These are phyloP conservation scores for Chalaropsis ovoidea DNA, from an alignment of 2,329 filamentous ascomycete genomes.

Conservation along the genomic window DNA sequence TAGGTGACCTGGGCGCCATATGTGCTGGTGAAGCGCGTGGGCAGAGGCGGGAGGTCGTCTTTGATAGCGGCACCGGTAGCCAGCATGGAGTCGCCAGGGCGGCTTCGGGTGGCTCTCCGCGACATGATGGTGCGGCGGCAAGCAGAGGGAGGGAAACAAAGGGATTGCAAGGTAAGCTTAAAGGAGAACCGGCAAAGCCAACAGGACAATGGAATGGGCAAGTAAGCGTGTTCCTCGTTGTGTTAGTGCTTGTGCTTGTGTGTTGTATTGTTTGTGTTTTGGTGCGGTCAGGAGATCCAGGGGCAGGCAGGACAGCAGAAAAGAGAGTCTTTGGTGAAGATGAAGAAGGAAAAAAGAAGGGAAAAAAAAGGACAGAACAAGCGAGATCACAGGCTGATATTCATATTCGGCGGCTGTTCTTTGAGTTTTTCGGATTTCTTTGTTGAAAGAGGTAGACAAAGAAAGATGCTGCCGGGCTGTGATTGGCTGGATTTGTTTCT, in stretches of 20 bases:
- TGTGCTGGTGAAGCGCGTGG: constrained; percentile 27
- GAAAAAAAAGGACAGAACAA: neutral
- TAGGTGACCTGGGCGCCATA: constrained; percentile 28
- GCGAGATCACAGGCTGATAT: neutral
- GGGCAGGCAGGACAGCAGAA: neutral
- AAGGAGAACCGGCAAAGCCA: neutral
- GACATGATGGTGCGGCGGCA: constrained; percentile 17
- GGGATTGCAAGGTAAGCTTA: neutral
- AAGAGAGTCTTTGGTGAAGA: neutral
- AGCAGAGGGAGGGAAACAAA: neutral
- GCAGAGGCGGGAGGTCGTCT: constrained; percentile 27
- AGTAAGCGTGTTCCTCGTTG: neutral
- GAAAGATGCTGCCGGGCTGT: neutral
- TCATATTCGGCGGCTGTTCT: neutral
- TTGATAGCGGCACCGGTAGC: constrained; percentile 26
- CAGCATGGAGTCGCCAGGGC: constrained; percentile 16
- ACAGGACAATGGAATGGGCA: neutral
- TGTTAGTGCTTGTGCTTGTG: constrained; percentile 2
- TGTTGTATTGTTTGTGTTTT: neutral
- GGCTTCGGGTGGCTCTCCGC: constrained; percentile 13
- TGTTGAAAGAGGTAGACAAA: constrained; percentile 4
- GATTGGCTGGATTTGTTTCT: neutral
- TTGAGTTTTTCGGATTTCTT: neutral
- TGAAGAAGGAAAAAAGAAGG: neutral
- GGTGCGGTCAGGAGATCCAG: neutral